Base-by-base conservation (phyloP, 306 rosid species). In the Quercus parvula region DNA sequence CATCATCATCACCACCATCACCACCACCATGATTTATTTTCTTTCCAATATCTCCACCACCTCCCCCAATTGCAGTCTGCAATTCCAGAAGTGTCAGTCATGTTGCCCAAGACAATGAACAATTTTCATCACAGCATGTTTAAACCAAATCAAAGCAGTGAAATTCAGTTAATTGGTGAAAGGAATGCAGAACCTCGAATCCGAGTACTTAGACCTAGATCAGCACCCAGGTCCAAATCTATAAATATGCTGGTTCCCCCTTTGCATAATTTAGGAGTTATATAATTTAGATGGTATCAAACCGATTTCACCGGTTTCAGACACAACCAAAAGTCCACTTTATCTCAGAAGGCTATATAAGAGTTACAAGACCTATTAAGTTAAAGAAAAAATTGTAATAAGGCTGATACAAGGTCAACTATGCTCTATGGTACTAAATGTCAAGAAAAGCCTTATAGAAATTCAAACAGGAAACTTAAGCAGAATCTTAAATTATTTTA, bases 1-100 rank as follows among this genome's bases (percentile, higher is more conserved):
- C 99, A 49, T 69, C 96, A 76, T 91, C 99, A 22, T 93, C 98
- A 19, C 97, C 99, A 70, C 99, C 99, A 71, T 93, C 99, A 84
- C 98, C 99, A 73, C 99, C 99, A 76, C 99, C 99, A 81, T 83
- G 77, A 84, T 85, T 91, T 83, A 91, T 85, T 70, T 69, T 93
- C 89, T 96, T 96, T 80, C 99, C 99, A 80, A 90, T 91, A 87
- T 78, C 89, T 78, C 99, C 99, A 31, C 97, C 91, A 28, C 98
- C 96, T 85, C 99, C 99, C 78, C 99, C 99, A 73, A 84, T 9
- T 28, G 91, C 97, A 81, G 92, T 84, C 99, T 96, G 91, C 83
- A 79, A 73, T 13, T 27, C 52, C 68, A 68, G 73, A 41, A 15
- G 20, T 76, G 56, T 81, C 76, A 70, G 71, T 41, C 27, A 80